These are phyloP conservation scores for Benincasa hispida DNA, from an alignment of 306 rosid genomes.

Conservation along the genomic window DNA sequence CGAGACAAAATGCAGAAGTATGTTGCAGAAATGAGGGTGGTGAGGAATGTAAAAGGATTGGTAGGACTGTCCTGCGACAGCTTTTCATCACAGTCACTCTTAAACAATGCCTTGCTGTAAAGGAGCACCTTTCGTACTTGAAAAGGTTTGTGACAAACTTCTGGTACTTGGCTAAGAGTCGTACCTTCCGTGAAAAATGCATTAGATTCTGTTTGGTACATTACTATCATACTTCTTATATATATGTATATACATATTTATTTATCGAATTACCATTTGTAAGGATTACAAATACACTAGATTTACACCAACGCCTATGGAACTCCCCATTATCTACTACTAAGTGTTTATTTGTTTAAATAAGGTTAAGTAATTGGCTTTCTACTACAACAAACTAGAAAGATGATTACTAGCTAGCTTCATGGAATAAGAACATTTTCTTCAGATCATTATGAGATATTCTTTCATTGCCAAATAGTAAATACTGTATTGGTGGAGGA, in stretches of 20 bases:
- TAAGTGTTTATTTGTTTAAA: too few species aligned
- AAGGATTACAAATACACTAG: too few species aligned
- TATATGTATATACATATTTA: too few species aligned
- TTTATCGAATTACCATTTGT: too few species aligned
- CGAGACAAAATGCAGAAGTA: not conserved
- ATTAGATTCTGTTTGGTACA: not conserved
- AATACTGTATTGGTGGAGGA: not conserved
- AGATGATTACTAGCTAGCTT: not conserved
- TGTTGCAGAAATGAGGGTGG: constrained; percentile 4
- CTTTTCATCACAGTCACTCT: constrained; percentile 56
- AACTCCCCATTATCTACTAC: too few species aligned
- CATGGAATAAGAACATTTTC: not conserved
- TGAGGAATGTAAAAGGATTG: constrained; percentile 7
- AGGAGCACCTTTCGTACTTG: constrained; percentile 32
- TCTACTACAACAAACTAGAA: not conserved
- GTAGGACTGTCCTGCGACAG: constrained; percentile 30
- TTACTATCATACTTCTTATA: too few species aligned
- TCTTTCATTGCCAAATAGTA: not conserved
- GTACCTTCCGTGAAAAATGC: not conserved
- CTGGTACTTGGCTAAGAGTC: not conserved
- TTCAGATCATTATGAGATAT: not conserved
- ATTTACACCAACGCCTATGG: too few species aligned
- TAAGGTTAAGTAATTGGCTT: too few species aligned
- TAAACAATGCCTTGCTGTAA: constrained; percentile 47
- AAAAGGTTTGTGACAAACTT: constrained; percentile 32